Evolutionary conservation across 148 eudicot genomes (phyloP).

Genomic region (Amaranthus hypochondriacus): DNA sequence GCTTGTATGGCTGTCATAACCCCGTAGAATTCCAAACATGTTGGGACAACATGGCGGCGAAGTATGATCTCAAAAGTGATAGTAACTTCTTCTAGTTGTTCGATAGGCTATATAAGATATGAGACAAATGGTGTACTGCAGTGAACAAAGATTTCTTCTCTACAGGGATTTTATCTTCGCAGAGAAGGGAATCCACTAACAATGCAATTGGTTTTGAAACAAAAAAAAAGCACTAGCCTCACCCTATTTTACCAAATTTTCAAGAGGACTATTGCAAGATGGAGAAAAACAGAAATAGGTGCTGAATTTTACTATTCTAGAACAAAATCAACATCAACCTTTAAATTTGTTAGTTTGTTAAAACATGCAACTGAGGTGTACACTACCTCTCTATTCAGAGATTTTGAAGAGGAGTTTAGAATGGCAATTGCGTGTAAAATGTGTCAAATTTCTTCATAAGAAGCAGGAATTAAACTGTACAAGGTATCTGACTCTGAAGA

Average conservation of each 20-base stretch:
- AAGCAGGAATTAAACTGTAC: too few species aligned
- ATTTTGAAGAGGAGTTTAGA: too few species aligned
- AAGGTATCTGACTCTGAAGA: too few species aligned
- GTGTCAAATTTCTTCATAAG: too few species aligned
- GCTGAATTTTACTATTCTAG: not conserved
- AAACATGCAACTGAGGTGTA: not conserved
- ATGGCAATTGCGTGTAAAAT: too few species aligned
- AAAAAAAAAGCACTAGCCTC: not conserved
- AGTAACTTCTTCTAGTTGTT: not conserved
- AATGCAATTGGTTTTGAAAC: not conserved
- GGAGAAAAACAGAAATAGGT: not conserved
- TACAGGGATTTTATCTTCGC: not conserved
- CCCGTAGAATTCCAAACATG: not conserved
- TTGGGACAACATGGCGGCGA: not conserved
- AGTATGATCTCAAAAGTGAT: not conserved
- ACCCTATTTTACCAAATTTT: not conserved
- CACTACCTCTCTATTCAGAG: not conserved
- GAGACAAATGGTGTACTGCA: slow-evolving; percentile 3
- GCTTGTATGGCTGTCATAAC: not conserved
- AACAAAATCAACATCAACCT: not conserved
- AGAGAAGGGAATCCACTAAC: not conserved
- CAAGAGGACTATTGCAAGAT: not conserved
- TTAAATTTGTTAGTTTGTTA: not conserved
- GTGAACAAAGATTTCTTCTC: not conserved
- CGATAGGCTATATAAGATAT: not conserved